Base-by-base conservation (phyloP, 1,139 yeast species). In the Saccharomyces pastorianus region DNA sequence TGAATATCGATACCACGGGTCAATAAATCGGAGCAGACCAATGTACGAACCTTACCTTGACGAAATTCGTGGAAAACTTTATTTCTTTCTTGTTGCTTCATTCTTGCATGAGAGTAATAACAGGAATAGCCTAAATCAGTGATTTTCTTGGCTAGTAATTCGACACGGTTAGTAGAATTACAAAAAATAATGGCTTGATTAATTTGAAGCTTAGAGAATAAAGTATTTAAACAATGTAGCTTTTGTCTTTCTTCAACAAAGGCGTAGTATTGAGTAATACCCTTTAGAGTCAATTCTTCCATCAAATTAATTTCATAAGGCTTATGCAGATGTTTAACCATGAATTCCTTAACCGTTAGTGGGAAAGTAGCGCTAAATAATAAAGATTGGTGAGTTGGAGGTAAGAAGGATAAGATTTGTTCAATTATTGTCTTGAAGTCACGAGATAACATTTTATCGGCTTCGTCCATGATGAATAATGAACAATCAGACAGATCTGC, bases 1-100 rank as follows among this genome's bases (percentile, higher is more conserved):
- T 95, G 99, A 65, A 93, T 93, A 78, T 93, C 99, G 65, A 93
- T 93, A 82, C 99, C 99, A 80, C 99, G 88, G 42, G 99, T 93
- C 64, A 95, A 81, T 62, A 93, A 79, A 76, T 95, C 99, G 0
- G 98, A 88, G 74, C 99, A 93, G 44, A 93, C 99, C 67, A 93
- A 80, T 68, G 95, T 93, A 76, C 99, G 87, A 67, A 95, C 96
- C 71, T 89, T 91, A 53, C 99, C 99, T 73, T 90, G 96, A 79
- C 99, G 88, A 73, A 93, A 95, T 71, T 93, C 99, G 70, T 93
- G 99, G 81, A 93, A 95, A 11, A 93, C 99, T 71, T 91, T 88
- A 76, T 93, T 95, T 80, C 99, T 88, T 55, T 95, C 96, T 59
- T 86, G 86, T 76, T 95, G 99, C 42, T 96, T 93, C 99, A 93